Evolutionary conservation across 2,329 filamentous ascomycete species (phyloP).

Genomic region (Raffaelea ambrosiae): DNA sequence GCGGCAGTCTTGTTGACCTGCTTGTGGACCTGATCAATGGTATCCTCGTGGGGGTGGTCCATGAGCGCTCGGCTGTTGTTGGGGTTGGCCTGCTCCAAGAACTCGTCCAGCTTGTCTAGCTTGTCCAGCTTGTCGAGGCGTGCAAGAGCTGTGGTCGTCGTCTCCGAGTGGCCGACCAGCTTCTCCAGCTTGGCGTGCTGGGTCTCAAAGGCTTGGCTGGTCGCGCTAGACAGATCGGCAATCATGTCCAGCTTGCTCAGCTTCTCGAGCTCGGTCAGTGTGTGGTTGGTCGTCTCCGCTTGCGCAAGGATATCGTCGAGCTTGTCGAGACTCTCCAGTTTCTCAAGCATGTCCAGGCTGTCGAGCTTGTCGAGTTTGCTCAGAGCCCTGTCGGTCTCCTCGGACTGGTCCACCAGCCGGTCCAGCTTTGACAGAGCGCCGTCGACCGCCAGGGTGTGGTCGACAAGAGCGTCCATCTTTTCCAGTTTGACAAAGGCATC

Average conservation of each 20-base stretch:
- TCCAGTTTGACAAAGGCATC: constrained; percentile 68
- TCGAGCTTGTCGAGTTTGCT: constrained; percentile 11
- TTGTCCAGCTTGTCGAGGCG: constrained; percentile 35
- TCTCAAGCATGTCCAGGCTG: constrained; percentile 1
- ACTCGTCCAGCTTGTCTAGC: constrained; percentile 46
- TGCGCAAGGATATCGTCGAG: constrained; percentile 50
- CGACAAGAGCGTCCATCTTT: constrained; percentile 52
- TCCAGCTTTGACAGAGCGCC: constrained; percentile 1
- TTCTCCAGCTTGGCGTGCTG: constrained; percentile 11
- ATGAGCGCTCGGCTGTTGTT: neutral
- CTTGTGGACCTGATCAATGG: constrained; percentile 80
- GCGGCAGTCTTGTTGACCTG: constrained; percentile 78
- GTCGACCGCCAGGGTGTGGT: constrained; percentile 43
- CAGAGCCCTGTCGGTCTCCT: constrained; percentile 54
- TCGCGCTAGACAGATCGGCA: constrained; percentile 5
- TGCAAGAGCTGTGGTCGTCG: neutral
- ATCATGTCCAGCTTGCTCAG: constrained; percentile 7
- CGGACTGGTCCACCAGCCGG: constrained; percentile 45
- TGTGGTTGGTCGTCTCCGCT: constrained; percentile 56
- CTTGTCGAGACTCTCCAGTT: constrained; percentile 4
- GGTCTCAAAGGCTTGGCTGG: constrained; percentile 10
- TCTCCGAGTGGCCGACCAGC: constrained; percentile 6
- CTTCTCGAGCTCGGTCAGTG: constrained; percentile 49
- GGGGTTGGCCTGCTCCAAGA: constrained; percentile 35
- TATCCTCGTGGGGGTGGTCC: constrained; percentile 32